phyloP scores from a whole-genome alignment of 176 grass and related monocot species.

The Eragrostis curvula region DNA sequence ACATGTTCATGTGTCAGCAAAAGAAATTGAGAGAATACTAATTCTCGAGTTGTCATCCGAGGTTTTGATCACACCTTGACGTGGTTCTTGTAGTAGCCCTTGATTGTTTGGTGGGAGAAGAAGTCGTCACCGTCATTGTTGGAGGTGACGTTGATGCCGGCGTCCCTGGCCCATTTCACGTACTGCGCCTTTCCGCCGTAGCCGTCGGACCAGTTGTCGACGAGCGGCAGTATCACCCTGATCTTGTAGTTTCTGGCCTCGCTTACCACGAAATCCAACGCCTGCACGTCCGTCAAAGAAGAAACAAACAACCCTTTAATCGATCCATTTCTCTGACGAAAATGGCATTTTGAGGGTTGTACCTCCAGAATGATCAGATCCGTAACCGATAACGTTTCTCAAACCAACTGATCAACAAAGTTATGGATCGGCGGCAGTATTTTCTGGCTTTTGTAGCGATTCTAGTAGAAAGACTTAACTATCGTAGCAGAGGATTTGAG shows the following conservation, averaged over 20 bases:
- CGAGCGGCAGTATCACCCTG: conserved; percentile 61
- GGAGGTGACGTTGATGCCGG: conserved; percentile 53
- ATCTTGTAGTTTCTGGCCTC: conserved; percentile 68
- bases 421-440: too few species aligned
- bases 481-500: too few species aligned
- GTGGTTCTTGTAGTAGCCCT: conserved; percentile 57
- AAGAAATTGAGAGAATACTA: too few species aligned
- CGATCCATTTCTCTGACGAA: neutral
- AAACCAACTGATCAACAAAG: too few species aligned
- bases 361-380: neutral
- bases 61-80: too few species aligned
- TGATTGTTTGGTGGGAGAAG: conserved; percentile 18
- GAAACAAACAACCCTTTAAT: neutral
- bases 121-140: conserved; percentile 69
- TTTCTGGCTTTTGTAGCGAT: too few species aligned
- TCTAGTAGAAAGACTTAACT: too few species aligned
- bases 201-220: conserved; percentile 62
- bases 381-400: too few species aligned
- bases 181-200: conserved; percentile 78
- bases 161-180: conserved; percentile 60
- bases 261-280: conserved; percentile 76
- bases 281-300: conserved; percentile 20
- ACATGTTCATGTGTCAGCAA: too few species aligned
- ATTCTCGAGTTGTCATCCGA: too few species aligned
- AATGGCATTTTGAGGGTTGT: neutral